Evolutionary conservation across 202 grass and related monocot species (phyloP), one percentile per base, ranked within the genome.

Genomic region (Elaeis oleifera): DNA sequence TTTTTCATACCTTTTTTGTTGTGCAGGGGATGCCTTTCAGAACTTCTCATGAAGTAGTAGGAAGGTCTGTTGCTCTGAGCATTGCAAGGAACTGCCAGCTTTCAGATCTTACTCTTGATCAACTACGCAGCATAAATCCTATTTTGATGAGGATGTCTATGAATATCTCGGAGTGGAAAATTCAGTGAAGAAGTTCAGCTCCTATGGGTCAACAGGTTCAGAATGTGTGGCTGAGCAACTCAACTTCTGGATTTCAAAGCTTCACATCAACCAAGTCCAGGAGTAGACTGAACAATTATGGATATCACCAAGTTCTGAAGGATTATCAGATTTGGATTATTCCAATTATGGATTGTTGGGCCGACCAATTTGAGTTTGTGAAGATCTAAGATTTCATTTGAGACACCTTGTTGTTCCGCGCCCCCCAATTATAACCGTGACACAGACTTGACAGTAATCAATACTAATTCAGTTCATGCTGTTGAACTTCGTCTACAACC

Each of bases 31-130:
- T 97, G 60, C 84, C 92, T 1, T 91, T 97, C 58, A 97, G 92
- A 61, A 97, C 87, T 65, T 85, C 84, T 21, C 92, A 97, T 16
- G 92, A 97, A 73, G 78, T 91, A 69, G 92, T 91, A 31, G 92
- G 92, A 63, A 82, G 76, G 68, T 87, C 84, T 25, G 92, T 97
- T 58, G 84, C 77, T 69, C 71, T 97, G 17, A 89, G 92, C 22
- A 63, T 86, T 23, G 72, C 80, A 13, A 97, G 69, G 68, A 89
- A 84, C 48, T 91, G 92, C 53, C 92, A 89, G 68, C 82, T 97
- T 6, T 79, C 81, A 2, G 92, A 91, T 21, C 78, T 97, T 51
- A 29, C 65, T 32, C 73, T 97, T 19, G 69, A 86, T 56, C 82
- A 89, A 60, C 66, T 91, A 50, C 73, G 80, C 68, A 55, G 70